Base-by-base conservation (phyloP, 768 basidiomycete species). In the Boletus tylopilopsis region DNA sequence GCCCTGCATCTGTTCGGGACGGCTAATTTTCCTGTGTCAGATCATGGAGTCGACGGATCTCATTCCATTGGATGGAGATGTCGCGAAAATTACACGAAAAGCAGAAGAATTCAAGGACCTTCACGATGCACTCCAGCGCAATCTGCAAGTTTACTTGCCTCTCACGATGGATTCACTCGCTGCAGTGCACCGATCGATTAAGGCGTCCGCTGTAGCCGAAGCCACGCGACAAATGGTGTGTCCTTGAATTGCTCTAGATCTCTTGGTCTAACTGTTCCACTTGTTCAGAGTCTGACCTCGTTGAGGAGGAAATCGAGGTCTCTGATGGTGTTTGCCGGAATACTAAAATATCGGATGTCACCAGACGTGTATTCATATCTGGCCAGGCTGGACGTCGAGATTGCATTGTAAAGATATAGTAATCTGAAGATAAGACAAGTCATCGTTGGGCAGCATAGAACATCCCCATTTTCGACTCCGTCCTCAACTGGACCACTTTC, bases 121-220 rank as follows among this genome's bases (percentile, higher is more conserved):
- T 16, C 87, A 95, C 49, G 90, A 95, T 57, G 79, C 89, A 2
- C 72, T 96, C 60, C 90, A 94, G 60, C 82, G 88, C 56, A 97
- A 95, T 71, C 69, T 98, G 66, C 91, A 92, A 60, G 80, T 81
- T 3, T 89, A 96, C 66, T 77, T 98, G 42, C 81, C 89, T 29
- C 78, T 93, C 33, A 87, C 91, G 19, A 99, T 98, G 96, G 92
- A 94, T 62, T 82, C 86, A 24, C 80, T 98, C 23, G 86, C 88
- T 42, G 82, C 78, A 13, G 80, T 94, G 15, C 88, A 95, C 58
- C 85, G 85, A 49, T 81, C 79, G 50, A 72, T 83, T 49, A 95
- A 95, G 67, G 71, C 74, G 11, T 84, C 86, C 24, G 71, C 77
- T 37, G 81, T 81, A 18, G 79, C 85, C 12, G 93, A 95, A 61